Evolutionary conservation across 495 filamentous ascomycete genomes (phyloP), one percentile per base, ranked within the genome.

Genomic region (Xylaria scruposa): DNA sequence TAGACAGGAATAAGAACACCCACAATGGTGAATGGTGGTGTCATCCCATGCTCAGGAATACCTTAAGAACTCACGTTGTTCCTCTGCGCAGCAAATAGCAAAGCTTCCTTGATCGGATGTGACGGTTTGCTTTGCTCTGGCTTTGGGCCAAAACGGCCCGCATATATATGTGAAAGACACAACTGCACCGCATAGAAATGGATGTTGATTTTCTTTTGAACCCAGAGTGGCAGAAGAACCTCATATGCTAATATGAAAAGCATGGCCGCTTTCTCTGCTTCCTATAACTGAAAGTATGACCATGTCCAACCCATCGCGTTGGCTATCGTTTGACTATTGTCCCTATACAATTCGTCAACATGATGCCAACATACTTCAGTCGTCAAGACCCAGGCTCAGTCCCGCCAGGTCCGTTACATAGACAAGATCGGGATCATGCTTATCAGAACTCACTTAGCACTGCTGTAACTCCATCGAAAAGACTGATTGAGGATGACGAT

Each of bases 401-500:
- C 26, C 42, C 26, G 47, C 59, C 58, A 51, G 58, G 33, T 38
- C 10, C 54, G 8, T 64, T 33, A 46, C 40, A 44, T 68, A 24
- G 24, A 13, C 42, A 17, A n/a, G 67, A 31, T 53, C 59, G 36
- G 70, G 36, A 62, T 54, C 58, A 54, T 54, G 38, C 33, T 51
- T 62, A 49, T 36, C 64, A 67, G 31, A 31, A 44, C 58, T 56
- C 71, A 47, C 33, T 24, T 13, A n/a, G 61, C 26, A 74, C 49
- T n/a, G 26, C 67, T 51, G 19, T 56, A 24, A 60, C 53, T 56
- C 72, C 75, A 29, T 54, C 73, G 29, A 78, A 78, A 60, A 31
- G 74, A 72, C 70, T 62, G 15, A 81, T 83, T 62, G 82, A 85
- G 44, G 74, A 84, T 19, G 83, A 86, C 63, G 81, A 83, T 70